phyloP scores from a whole-genome alignment of 768 basidiomycete genomes.

The Lactarius sp. region DNA sequence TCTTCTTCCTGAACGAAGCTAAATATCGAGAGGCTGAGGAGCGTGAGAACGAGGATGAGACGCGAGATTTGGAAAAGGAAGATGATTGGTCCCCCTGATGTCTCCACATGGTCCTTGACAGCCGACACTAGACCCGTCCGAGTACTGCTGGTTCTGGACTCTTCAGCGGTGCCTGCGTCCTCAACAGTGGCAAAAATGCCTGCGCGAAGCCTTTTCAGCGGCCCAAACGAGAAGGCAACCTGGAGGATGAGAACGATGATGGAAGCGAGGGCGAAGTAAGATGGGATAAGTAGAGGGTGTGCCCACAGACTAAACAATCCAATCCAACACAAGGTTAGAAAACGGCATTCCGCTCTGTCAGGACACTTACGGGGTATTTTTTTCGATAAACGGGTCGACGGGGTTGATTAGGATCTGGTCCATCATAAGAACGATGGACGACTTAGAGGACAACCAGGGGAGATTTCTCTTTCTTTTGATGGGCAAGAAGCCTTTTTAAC shows the following conservation, averaged over 20 bases:
- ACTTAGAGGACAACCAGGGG: not conserved
- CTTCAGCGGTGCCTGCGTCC: not conserved
- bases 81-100: constrained; percentile 44
- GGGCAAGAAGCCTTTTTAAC: no score
- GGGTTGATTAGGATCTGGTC: constrained; percentile 1
- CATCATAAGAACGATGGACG: not conserved
- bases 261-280: constrained; percentile 13
- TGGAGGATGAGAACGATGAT: constrained; percentile 9
- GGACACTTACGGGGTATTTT: constrained; percentile 5
- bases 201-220: not conserved
- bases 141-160: not conserved
- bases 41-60: constrained; percentile 40
- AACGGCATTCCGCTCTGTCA: not conserved
- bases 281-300: constrained; percentile 20
- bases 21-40: constrained; percentile 49
- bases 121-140: constrained; percentile 18
- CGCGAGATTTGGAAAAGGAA: constrained; percentile 46
- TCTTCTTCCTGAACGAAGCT: constrained; percentile 37
- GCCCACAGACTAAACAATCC: constrained; percentile 9
- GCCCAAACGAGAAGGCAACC: not conserved
- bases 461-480: no score
- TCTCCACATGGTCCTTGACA: constrained; percentile 34
- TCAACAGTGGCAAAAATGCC: not conserved
- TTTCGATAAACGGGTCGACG: not conserved
- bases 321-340: not conserved